These are phyloP conservation scores for Vigna radiata DNA, from an alignment of 306 rosid genomes.

Conservation along the genomic window DNA sequence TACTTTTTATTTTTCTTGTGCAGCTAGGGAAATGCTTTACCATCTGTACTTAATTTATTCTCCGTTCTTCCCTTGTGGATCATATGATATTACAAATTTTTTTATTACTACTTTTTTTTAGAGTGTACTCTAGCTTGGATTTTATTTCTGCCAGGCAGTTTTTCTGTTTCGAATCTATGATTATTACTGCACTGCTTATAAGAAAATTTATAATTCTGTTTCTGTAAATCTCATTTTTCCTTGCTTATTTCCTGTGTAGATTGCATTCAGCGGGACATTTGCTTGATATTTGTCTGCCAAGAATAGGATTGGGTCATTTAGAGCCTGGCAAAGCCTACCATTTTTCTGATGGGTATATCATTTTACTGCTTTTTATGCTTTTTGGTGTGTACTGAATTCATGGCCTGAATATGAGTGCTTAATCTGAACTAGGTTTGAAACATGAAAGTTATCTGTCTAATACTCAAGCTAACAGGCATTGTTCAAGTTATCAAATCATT, in stretches of 20 bases:
- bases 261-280: slow-evolving; percentile 85
- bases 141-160: not conserved
- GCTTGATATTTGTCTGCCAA: slow-evolving; percentile 68
- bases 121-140: not conserved
- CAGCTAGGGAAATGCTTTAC: not conserved
- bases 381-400: slow-evolving; percentile 12
- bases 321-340: slow-evolving; percentile 80
- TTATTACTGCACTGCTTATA: slow-evolving; percentile 14
- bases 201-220: slow-evolving; percentile 21
- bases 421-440: slow-evolving; percentile 15
- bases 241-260: slow-evolving; percentile 46
- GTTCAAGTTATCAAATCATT: slow-evolving; percentile 11
- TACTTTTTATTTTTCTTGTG: not conserved
- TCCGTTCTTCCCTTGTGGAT: slow-evolving; percentile 13
- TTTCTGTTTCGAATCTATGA: slow-evolving; percentile 14
- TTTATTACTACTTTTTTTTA: not conserved
- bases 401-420: not conserved
- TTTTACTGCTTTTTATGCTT: not conserved
- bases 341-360: slow-evolving; percentile 76
- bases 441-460: slow-evolving; percentile 23
- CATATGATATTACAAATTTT: slow-evolving; percentile 19
- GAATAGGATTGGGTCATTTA: slow-evolving; percentile 65
- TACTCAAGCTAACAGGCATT: slow-evolving; percentile 12
- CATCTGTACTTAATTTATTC: slow-evolving; percentile 7
- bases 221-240: slow-evolving; percentile 11